phyloP scores from a whole-genome alignment of 495 filamentous ascomycete genomes.

The Hamigera avellanea region DNA sequence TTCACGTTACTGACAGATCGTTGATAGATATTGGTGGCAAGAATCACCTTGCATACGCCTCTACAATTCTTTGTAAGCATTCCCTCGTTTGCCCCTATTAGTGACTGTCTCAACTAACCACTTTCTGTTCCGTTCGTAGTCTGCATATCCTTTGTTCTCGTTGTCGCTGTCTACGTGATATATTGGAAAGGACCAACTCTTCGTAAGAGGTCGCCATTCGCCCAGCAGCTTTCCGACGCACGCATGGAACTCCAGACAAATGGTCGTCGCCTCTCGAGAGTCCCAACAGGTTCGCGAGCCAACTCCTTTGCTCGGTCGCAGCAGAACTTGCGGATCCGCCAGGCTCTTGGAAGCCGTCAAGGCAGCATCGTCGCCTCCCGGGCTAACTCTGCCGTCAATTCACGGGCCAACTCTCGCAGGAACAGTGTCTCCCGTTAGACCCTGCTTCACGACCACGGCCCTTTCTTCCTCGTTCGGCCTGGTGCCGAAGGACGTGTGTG shows the following conservation, averaged over 20 bases:
- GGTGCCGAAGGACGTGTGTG: not conserved
- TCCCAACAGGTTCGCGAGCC: constrained; percentile 27
- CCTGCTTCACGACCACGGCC: constrained; percentile 2
- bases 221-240: constrained; percentile 53
- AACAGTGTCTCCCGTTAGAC: constrained; percentile 18
- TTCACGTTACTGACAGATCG: constrained; percentile 1
- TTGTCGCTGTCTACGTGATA: constrained; percentile 61
- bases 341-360: constrained; percentile 29
- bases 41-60: constrained; percentile 52
- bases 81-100: not conserved
- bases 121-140: constrained; percentile 13
- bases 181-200: constrained; percentile 65
- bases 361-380: constrained; percentile 20
- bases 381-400: constrained; percentile 23
- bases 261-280: constrained; percentile 26
- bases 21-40: constrained; percentile 46
- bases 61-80: constrained; percentile 52
- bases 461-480: constrained; percentile 10
- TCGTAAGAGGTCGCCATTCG: constrained; percentile 60
- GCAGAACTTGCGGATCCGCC: constrained; percentile 37
- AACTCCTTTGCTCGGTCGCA: constrained; percentile 37
- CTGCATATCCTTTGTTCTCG: constrained; percentile 56
- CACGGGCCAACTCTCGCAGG: constrained; percentile 23
- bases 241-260: constrained; percentile 28
- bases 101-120: not conserved